Base-by-base conservation (phyloP, 2,329 filamentous ascomycete species). In the Karstenula rhodostoma region DNA sequence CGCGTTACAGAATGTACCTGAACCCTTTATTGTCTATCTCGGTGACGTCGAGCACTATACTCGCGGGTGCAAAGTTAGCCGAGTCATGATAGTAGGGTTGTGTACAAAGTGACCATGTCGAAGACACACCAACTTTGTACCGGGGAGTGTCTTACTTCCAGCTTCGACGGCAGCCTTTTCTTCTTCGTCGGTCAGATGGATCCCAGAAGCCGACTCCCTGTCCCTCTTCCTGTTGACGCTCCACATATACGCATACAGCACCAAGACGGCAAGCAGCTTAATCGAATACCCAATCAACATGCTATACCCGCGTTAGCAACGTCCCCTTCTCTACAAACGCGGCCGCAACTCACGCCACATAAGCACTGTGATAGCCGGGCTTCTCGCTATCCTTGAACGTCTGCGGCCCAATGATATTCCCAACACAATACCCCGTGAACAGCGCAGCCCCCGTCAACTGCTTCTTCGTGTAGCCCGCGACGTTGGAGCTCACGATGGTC, bases 191-290 rank as follows among this genome's bases (percentile, higher is more conserved):
- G 69, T 61, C 25, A 65, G 54, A 22, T 59, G 59, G 23, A 64
- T 57, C 3, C 76, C 76, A 40, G 69, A 69, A 1, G 71, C 76
- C 4, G 78, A 81, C 46, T 82, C 81, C 0, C 79, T 71, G 69
- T 88, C 85, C 25, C 86, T 75, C 60, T 80, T 81, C 71, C 84
- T 85, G 70, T 87, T 88, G 15, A 79, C 79, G 1, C 74, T 68
- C 66, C 77, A 85, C 85, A 87, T 87, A 64, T 86, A 87, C 1
- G 83, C 62, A 61, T 85, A 87, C 2, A 88, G 67, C 0, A 84
- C 74, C 0, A 83, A 66, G 0, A 87, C 83, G 61, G 81, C 78
- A 2, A 76, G 56, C 0, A 86, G 73, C 71, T 87, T 87, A 10
- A 86, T 77, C 3, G 77, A 75, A 63, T 87, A 87, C 0, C 85